These are phyloP conservation scores for Phytopythium delawarense DNA, from an alignment of 352 stramenopile species.

Conservation along the genomic window DNA sequence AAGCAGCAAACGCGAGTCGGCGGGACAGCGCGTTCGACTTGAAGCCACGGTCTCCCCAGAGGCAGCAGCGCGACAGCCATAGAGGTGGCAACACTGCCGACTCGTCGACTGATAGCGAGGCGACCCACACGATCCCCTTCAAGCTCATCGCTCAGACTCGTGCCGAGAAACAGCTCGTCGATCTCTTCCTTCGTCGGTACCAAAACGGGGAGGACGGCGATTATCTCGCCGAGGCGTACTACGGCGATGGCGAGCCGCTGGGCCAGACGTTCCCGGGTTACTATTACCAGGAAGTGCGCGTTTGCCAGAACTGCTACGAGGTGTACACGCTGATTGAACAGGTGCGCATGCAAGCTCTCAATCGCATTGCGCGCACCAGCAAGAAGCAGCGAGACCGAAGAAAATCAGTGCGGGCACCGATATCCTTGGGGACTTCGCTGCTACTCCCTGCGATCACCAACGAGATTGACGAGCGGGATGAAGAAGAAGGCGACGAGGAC, in stretches of 20 bases:
- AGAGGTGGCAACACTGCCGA: not conserved
- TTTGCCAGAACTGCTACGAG: constrained; percentile 75
- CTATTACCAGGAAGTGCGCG: constrained; percentile 79
- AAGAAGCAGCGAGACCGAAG: constrained; percentile 12
- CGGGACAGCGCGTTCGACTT: constrained; percentile 11
- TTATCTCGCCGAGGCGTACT: constrained; percentile 72
- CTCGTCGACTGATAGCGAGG: constrained; percentile 11
- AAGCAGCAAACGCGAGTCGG: constrained; percentile 16
- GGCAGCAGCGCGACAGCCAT: constrained; percentile 19
- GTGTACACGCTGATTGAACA: constrained; percentile 78
- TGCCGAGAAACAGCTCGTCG: constrained; percentile 73
- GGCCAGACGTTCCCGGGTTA: constrained; percentile 75
- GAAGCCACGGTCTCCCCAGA: constrained; percentile 35
- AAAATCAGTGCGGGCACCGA: constrained; percentile 3
- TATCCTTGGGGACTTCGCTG: no score
- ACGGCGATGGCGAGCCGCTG: constrained; percentile 69
- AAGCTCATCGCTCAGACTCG: constrained; percentile 77
- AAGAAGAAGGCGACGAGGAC: constrained; percentile 5
- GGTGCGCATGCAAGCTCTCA: constrained; percentile 61
- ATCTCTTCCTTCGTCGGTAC: constrained; percentile 77
- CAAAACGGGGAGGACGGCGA: constrained; percentile 69
- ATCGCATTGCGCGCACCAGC: constrained; percentile 27
- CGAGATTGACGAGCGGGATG: constrained; percentile 14
- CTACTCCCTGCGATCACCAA: constrained; percentile 1
- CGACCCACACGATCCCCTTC: constrained; percentile 58